These are phyloP conservation scores for Phytophthora aleatoria DNA, from an alignment of 352 stramenopile species.

Conservation along the genomic window DNA sequence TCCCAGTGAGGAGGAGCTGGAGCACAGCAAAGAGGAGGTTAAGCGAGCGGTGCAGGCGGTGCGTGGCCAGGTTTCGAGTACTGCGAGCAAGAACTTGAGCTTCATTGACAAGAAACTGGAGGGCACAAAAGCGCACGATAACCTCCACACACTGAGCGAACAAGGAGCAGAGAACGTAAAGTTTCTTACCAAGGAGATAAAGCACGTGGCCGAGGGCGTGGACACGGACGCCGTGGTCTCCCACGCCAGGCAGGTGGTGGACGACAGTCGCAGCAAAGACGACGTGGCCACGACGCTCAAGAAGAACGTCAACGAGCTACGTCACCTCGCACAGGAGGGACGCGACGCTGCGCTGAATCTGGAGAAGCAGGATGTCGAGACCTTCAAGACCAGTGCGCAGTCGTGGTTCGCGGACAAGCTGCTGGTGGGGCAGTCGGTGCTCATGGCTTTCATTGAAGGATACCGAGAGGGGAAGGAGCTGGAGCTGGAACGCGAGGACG, in stretches of 20 bases:
- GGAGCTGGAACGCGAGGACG: constrained; percentile 74
- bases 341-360: constrained; percentile 61
- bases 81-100: constrained; percentile 56
- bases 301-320: constrained; percentile 76
- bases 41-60: constrained; percentile 49
- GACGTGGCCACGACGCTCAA: constrained; percentile 67
- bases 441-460: constrained; percentile 84
- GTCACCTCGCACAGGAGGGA: constrained; percentile 61
- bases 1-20: constrained; percentile 57
- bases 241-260: constrained; percentile 62
- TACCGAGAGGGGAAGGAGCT: constrained; percentile 82
- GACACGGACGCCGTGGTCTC: constrained; percentile 62
- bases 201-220: constrained; percentile 58
- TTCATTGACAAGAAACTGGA: constrained; percentile 73
- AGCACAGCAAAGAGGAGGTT: constrained; percentile 71
- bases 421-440: constrained; percentile 76
- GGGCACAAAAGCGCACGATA: constrained; percentile 62
- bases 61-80: constrained; percentile 60
- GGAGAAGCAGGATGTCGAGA: constrained; percentile 67
- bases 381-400: constrained; percentile 63
- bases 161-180: constrained; percentile 58
- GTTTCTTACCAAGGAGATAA: constrained; percentile 61
- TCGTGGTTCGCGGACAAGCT: constrained; percentile 88
- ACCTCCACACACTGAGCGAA: constrained; percentile 55
- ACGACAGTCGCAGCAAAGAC: constrained; percentile 72